Evolutionary conservation across 2,329 filamentous ascomycete genomes (phyloP), one percentile per base, ranked within the genome.

Genomic region (Sarocladiaceae sp.): DNA sequence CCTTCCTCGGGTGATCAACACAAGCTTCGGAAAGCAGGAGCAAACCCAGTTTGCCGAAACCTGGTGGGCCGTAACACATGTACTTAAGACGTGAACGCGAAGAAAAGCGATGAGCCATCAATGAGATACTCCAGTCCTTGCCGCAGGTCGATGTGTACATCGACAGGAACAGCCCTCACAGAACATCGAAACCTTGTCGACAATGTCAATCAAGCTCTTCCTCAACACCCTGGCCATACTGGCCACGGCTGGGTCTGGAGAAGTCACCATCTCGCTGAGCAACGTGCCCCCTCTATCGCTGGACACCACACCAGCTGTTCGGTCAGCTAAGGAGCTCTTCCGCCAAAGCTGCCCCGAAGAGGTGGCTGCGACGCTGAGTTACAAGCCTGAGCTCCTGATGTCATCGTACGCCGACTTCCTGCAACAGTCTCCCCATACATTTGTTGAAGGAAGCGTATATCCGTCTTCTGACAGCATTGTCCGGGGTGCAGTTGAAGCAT

Each of bases 401-500:
- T 63, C 62, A 1, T 62, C 58, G 0, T 61, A 53, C 46, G 44
- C 48, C 6, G 43, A 55, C 21, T 42, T 52, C 27, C 47, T 47
- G 11, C 34, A 45, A 3, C 20, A 54, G 19, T 46, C 47, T 10
- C 24, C 51, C 3, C 23, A 43, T 16, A 19, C 16, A 3, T 55
- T 58, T 9, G 18, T 45, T 1, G 39, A 50, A 9, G 45, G 45
- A 16, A 51, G 44, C 13, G 33, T 61, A 4, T 63, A 53, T 19
- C 52, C 61, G 1, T 63, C 59, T 1, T 65, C 61, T 0, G 59
- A 55, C 18, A 43, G 69, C 20, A 64, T 76, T 49, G 60, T 74
- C 16, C 60, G 67, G 15, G 64, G 67, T 13, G 65, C 65, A 3
- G 57, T 74, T 33, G 60, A 68, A 24, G 72, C 72, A 1, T 76